These are phyloP conservation scores for Hysterangium stoloniferum DNA, from an alignment of 768 basidiomycete species.

Conservation along the genomic window DNA sequence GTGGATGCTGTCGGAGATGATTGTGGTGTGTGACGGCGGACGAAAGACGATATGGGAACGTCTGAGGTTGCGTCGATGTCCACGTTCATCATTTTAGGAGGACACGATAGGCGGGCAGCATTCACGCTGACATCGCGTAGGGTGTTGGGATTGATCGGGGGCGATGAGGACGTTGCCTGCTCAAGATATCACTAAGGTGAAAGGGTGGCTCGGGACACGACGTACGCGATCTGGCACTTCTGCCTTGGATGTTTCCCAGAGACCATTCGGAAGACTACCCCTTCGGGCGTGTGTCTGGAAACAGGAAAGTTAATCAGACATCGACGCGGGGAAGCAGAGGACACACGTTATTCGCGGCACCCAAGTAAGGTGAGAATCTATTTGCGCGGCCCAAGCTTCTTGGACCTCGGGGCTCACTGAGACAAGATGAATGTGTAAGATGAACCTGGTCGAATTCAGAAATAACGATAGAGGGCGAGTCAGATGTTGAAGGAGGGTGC, in stretches of 20 bases:
- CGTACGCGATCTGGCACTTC: neutral
- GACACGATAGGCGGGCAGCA: neutral
- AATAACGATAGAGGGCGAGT: slow-evolving; percentile 6
- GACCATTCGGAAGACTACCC: neutral
- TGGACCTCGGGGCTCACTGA: neutral
- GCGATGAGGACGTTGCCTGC: slow-evolving; percentile 7
- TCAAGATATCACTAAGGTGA: neutral
- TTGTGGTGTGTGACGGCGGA: slow-evolving; percentile 72
- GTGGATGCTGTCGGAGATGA: slow-evolving; percentile 62
- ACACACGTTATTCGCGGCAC: slow-evolving; percentile 2
- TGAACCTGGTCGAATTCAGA: neutral
- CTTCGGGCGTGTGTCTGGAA: neutral
- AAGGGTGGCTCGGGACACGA: neutral
- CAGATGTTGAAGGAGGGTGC: slow-evolving; percentile 6
- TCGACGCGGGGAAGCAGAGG: neutral
- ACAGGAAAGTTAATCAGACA: neutral
- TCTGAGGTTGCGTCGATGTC: slow-evolving; percentile 6
- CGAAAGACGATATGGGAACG: slow-evolving; percentile 66
- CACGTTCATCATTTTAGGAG: neutral
- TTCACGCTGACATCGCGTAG: slow-evolving; percentile 3
- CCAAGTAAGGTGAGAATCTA: slow-evolving; percentile 8
- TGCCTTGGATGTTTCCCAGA: neutral
- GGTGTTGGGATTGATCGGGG: neutral
- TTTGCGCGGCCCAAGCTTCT: slow-evolving; percentile 1
- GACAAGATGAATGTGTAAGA: neutral